Percentiles rank a stretch among this genome's conserved stretches.
Conservation (phyloP, 192 early-diverging fungal genomes). For the Jimgerdemannia flammicorona region DNA sequence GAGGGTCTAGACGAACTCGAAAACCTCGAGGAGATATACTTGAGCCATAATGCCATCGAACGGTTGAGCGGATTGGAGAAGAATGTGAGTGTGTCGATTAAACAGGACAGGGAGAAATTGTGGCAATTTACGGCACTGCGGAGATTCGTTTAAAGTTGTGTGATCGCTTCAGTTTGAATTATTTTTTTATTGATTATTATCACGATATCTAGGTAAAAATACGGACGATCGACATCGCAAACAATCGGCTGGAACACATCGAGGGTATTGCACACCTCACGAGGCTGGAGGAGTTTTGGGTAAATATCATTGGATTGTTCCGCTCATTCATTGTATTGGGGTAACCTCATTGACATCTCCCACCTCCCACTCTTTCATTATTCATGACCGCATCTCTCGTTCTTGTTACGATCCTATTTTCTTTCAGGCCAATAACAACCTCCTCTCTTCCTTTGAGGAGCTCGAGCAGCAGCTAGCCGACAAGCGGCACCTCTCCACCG, state of each 20-base stretch:
- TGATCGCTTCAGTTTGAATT: not conserved
- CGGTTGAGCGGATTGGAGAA: conserved; percentile 75
- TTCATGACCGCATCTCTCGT: conserved; percentile 27
- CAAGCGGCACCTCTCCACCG: conserved; percentile 66
- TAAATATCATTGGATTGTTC: conserved; percentile 29
- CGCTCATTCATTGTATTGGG: no score
- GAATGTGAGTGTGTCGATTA: conserved; percentile 44
- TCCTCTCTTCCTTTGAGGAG: conserved; percentile 69
- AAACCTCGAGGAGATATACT: conserved; percentile 85
- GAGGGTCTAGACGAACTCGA: conserved; percentile 66
- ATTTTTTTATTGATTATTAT: not conserved
- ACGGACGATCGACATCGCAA: conserved; percentile 81
- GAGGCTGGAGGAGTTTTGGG: conserved; percentile 88
- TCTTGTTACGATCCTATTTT: not conserved
- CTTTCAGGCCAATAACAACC: conserved; percentile 66
- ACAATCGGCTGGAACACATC: conserved; percentile 71
- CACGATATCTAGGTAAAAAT: conserved; percentile 43
- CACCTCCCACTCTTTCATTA: conserved; percentile 23
- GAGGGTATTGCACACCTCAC: conserved; percentile 68
- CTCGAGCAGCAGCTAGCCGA: conserved; percentile 64
- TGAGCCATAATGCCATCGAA: conserved; percentile 87
- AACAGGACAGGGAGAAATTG: not conserved
- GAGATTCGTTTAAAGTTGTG: no score
- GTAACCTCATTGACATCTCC: no score
- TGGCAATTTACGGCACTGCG: no score